A percentile compares a stretch with the other conserved stretches of the same genome.
Evolutionary conservation across 371 early-diverging fungal genomes (phyloP).

Genomic region (Mortierella sp.): DNA sequence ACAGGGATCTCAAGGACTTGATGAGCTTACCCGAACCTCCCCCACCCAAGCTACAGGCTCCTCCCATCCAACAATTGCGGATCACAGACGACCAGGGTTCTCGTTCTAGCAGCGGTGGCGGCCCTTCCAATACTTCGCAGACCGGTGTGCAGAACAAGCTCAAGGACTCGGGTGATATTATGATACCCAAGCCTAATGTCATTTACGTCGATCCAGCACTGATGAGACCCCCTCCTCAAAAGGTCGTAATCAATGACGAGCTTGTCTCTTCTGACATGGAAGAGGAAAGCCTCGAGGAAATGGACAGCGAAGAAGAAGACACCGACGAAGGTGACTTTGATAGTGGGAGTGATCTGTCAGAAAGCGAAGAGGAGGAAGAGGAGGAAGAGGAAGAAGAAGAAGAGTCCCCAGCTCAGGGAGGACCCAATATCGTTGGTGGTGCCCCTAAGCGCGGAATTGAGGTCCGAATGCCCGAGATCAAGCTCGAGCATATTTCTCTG

Average conservation of each 20-base stretch:
- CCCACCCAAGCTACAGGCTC: too few relatives aligned
- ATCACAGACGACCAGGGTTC: background rate
- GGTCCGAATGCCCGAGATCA: constrained; percentile 69
- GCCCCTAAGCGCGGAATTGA: constrained; percentile 70
- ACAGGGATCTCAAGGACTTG: constrained; percentile 63
- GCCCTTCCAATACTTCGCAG: too few relatives aligned
- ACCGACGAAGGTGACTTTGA: constrained; percentile 35
- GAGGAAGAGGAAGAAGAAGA: constrained; percentile 24
- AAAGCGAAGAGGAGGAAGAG: constrained; percentile 15
- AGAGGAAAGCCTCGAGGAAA: constrained; percentile 5
- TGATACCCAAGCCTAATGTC: too few relatives aligned
- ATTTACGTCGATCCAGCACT: too few relatives aligned
- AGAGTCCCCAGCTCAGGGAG: constrained; percentile 9
- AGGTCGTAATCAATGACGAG: too few relatives aligned
- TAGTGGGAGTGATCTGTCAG: constrained; percentile 18
- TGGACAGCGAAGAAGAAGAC: constrained; percentile 44
- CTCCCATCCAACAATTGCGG: too few relatives aligned
- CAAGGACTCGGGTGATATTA: too few relatives aligned
- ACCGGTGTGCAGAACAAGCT: too few relatives aligned
- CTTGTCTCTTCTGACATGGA: constrained; percentile 8
- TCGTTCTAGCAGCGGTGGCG: too few relatives aligned
- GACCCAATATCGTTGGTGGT: constrained; percentile 4
- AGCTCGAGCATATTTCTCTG: constrained; percentile 70
- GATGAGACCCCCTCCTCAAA: too few relatives aligned
- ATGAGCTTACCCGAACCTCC: constrained; percentile 41